These are phyloP conservation scores for Ogataea sp. DNA, from an alignment of 805 yeast genomes.

Conservation along the genomic window DNA sequence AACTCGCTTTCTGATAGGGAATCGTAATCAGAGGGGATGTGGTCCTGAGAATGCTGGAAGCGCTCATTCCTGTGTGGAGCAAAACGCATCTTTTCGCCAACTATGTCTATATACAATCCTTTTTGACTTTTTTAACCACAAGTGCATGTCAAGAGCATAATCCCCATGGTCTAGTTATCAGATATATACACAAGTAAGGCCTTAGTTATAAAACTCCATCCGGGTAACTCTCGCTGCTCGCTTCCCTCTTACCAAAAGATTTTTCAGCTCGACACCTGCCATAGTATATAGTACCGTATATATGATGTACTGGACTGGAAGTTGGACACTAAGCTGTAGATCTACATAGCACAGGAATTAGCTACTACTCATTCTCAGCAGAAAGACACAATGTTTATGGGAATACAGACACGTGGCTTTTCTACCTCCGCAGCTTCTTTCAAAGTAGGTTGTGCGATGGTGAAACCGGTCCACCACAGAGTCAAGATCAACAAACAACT, in stretches of 20 bases:
- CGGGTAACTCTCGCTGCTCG: too few species aligned
- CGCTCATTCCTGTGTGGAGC: constrained; percentile 17
- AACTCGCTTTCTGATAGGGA: constrained; percentile 12
- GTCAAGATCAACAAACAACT: constrained; percentile 67
- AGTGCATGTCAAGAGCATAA: too few species aligned
- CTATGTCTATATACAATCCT: too few species aligned
- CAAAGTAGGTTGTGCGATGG: constrained; percentile 59
- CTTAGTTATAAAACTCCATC: not conserved
- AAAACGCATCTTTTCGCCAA: constrained; percentile 21
- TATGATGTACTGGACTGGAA: too few species aligned
- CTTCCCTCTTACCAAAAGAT: too few species aligned
- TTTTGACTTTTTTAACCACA: too few species aligned
- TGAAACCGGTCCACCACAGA: constrained; percentile 87
- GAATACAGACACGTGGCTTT: constrained; percentile 16
- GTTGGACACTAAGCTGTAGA: too few species aligned
- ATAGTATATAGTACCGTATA: too few species aligned
- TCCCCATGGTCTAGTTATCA: not conserved
- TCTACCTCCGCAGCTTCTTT: constrained; percentile 26
- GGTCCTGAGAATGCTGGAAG: constrained; percentile 13
- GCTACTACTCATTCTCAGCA: too few species aligned
- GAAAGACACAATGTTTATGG: not conserved
- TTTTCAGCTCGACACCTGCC: too few species aligned
- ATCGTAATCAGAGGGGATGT: constrained; percentile 19
- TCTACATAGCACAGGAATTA: too few species aligned
- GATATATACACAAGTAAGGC: not conserved